Base-by-base conservation (phyloP, 345 rosid species). In the Hibiscus tridactylites region DNA sequence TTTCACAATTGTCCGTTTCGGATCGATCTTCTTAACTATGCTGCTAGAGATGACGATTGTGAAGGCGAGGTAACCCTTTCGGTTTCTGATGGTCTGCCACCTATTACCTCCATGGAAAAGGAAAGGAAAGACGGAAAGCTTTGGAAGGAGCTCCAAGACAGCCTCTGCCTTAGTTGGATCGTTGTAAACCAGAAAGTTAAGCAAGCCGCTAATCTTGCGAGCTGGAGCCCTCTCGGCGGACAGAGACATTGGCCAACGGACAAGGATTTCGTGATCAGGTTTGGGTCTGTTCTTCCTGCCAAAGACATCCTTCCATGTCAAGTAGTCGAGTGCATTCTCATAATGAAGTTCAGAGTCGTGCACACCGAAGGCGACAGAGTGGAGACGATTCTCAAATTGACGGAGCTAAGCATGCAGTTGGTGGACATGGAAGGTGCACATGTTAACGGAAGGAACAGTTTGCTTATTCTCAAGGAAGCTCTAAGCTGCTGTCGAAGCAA, bases 221-320 rank as follows among this genome's bases (percentile, higher is more conserved):
- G 95, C 84, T 89, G 91, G 95, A 84, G 88, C 56, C 85, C 95
- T 59, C 91, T 89, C 28, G 88, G 90, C 6, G 95, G 95, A 58
- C 95, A 89, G 70, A 85, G 95, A 77, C 95, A 87, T 74, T 89
- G 90, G 91, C 95, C 95, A 0, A 89, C 91, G 2, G 91, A 87
- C 78, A 87, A 83, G 80, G 95, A 87, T 78, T 89, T 89, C 54
- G 83, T 89, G n/a, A 79, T 87, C 21, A 85, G 90, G 33, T 89
- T 87, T 70, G 95, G 95, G 52, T 87, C 91, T 3, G 82, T 89
- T 66, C 90, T 89, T 70, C 85, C 95, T n/a, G 95, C 91, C 2
- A 87, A 77, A 74, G 90, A 83, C 61, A 81, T 87, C 72, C 84
- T 84, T 71, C 90, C 88, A 29, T 83, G 90, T 42, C 95, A 82